Evolutionary conservation across 179 eudicot species (phyloP), one percentile per base, ranked within the genome.

Genomic region (Carnegiea gigantea): DNA sequence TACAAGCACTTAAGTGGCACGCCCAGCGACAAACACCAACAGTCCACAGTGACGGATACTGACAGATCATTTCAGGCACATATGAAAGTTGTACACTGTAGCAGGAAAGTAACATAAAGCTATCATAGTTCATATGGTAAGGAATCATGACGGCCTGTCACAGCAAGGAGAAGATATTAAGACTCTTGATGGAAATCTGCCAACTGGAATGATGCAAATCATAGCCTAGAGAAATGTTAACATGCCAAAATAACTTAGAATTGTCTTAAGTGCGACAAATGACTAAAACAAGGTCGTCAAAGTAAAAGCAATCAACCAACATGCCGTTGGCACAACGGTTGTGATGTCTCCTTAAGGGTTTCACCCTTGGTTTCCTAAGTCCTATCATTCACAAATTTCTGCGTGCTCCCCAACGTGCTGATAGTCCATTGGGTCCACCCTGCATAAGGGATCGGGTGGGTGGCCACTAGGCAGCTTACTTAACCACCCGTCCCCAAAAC

Each of bases 61-160:
- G 75, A 72, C 75, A 72, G 75, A 38, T 72, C 75, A 72, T 72
- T 36, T 38, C 75, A 72, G 75, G 51, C 18, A 38, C 26, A 12
- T 72, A 72, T 40, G 75, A 71, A 38, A 49, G 46, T 23, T 17
- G 15, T 71, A 38, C 51, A 71, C 49, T 38, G 18, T 18, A 13
- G 0, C 11, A 38, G 26, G 75, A 40, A 40, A 36, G 24, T 40
- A 20, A 15, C 62, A 40, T 23, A 72, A 20, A 72, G 46, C 75
- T 72, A n/a, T 20, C 75, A 72, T 71, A 40, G 44, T 40, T 40
- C 44, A 18, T 36, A 71, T 9, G 14, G 24, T 72, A 8, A 40
- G 40, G 75, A 72, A 72, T 38, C 75, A 38, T 8, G 24, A 72
- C 28, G n/a, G 51, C 18, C 40, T 38, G 40, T 38, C 75, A 72